phyloP scores from a whole-genome alignment of 2,329 filamentous ascomycete genomes.

The Sporothrix schenckii region DNA sequence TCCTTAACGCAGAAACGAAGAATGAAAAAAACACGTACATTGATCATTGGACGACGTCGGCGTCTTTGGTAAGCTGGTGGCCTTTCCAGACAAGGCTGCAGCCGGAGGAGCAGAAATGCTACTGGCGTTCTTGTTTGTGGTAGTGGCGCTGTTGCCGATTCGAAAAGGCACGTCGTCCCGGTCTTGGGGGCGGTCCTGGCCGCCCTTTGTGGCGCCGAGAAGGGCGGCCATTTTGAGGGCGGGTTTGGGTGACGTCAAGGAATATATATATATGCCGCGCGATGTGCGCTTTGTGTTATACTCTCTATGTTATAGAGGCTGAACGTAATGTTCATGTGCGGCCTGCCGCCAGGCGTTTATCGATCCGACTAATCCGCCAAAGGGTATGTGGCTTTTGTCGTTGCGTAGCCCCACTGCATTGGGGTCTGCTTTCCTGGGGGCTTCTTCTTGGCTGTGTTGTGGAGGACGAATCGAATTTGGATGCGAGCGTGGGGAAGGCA shows the following conservation, averaged over 20 bases:
- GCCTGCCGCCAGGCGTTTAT: no score
- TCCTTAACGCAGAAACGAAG: neutral
- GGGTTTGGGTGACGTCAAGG: neutral
- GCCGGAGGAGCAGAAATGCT: neutral
- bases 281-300: no score
- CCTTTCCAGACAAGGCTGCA: constrained; percentile 8
- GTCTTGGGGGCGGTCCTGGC: constrained; percentile 31
- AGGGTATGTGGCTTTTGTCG: neutral
- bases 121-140: neutral
- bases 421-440: neutral
- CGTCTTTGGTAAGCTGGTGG: constrained; percentile 24
- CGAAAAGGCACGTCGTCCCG: constrained; percentile 6
- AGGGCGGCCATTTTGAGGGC: constrained; percentile 34
- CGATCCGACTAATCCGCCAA: constrained; percentile 15
- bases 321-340: no score
- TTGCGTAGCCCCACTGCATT: constrained; percentile 13
- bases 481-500: neutral
- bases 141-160: neutral
- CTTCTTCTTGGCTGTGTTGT: neutral
- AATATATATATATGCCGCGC: neutral
- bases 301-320: no score
- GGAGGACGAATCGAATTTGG: neutral
- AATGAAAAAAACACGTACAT: constrained; percentile 21
- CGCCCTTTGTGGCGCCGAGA: constrained; percentile 34
- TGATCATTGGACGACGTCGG: constrained; percentile 30